Evolutionary conservation across 78 protist species (phyloP), one percentile per base, ranked within the genome.

Genomic region (Bodo saltans): DNA sequence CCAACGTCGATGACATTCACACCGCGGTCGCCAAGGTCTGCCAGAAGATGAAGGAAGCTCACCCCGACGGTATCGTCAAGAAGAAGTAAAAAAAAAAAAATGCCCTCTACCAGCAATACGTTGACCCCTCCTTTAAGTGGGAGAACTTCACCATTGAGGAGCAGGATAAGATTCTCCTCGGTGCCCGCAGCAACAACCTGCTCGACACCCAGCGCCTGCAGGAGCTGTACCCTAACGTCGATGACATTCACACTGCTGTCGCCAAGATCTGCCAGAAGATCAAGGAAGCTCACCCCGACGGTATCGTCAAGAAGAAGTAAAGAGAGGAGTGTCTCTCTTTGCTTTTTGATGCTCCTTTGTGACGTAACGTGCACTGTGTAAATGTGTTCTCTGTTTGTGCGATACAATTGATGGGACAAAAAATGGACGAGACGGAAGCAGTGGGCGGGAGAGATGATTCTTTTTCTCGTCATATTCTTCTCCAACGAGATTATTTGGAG

Each of bases 171-270:
- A 83, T 94, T 29, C 39, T 94, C 38, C 74, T 73, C 75, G 38
- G 93, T 3, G 87, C 85, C 23, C 85, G 97, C 83, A 83, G 89
- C 42, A 94, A 94, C 88, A 90, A 91, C 81, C 68, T 78, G 32
- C 83, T 94, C 28, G 95, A 90, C 32, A 79, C 88, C 35, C 17
- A 34, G 72, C 79, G 79, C 70, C 88, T 92, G 28, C 42, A 41
- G 34, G 39, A 32, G 29, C 76, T 84, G 27, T 90, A 84, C 84
- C 93, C 93, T 53, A 8, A 67, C 1, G 42, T 90, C 27, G 85
- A 88, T 30, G 68, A 78, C 42, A 79, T 90, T 11, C 69, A 80
- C 53, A 42, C 47, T 11, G 78, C 78, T 29, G 78, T 73, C n/a
- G 78, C 25, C 42, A 73, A 73, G 78, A 39, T 73, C 12, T 29